phyloP scores from a whole-genome alignment of 495 filamentous ascomycete genomes.

The Penicillium cinerascens region DNA sequence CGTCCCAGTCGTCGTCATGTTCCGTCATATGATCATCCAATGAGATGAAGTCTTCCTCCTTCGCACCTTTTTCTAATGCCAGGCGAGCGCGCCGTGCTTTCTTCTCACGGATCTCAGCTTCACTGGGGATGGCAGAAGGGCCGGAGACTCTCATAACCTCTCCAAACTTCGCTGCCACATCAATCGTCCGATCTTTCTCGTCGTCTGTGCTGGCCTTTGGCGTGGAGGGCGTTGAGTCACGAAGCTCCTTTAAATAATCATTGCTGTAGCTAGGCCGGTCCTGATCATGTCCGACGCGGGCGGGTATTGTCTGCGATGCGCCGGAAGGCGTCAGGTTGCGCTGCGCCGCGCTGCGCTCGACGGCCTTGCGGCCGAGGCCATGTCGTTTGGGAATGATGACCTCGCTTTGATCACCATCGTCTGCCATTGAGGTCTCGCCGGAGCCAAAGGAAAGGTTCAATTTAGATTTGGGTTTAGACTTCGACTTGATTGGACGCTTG shows the following conservation, averaged over 20 bases:
- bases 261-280: conserved; percentile 81
- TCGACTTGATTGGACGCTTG: conserved; percentile 41
- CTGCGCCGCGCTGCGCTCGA: conserved; percentile 68
- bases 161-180: conserved; percentile 64
- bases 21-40: conserved; percentile 46
- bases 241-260: conserved; percentile 81
- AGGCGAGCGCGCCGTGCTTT: conserved; percentile 80
- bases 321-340: conserved; percentile 43
- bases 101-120: conserved; percentile 88
- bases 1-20: conserved; percentile 44
- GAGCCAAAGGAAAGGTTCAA: conserved; percentile 73
- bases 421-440: conserved; percentile 52
- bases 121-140: conserved; percentile 63
- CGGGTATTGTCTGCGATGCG: conserved; percentile 43
- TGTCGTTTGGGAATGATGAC: conserved; percentile 67
- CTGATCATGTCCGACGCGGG: conserved; percentile 57
- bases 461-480: conserved; percentile 62
- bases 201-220: conserved; percentile 56
- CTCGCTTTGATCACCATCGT: conserved; percentile 53
- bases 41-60: conserved; percentile 76
- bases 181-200: conserved; percentile 59
- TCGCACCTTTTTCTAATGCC: conserved; percentile 65
- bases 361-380: conserved; percentile 62
- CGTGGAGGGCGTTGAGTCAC: conserved; percentile 74
- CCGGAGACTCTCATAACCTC: conserved; percentile 38